Percentiles rank a stretch among this genome's conserved stretches.
These are phyloP conservation scores for Phytophthora tubulina DNA, from an alignment of 352 stramenopile species.

Conservation along the genomic window DNA sequence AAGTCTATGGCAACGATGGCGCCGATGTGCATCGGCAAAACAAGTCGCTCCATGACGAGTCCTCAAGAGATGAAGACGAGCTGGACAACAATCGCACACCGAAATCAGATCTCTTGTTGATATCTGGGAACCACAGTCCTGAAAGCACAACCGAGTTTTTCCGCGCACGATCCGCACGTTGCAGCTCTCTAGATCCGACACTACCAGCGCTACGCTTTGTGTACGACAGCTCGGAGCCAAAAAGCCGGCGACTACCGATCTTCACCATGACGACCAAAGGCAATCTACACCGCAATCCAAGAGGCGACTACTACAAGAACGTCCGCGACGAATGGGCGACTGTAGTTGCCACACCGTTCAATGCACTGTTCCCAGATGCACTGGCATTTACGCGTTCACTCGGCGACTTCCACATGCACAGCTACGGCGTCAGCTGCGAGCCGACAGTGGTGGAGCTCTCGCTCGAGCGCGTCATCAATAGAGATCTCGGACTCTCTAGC, in stretches of 20 bases:
- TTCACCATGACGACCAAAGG: constrained; percentile 49
- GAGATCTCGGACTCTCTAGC: constrained; percentile 16
- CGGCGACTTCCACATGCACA: constrained; percentile 91
- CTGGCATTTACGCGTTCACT: constrained; percentile 91
- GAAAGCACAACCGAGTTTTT: constrained; percentile 83
- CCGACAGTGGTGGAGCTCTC: constrained; percentile 68
- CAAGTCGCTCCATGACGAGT: constrained; percentile 27
- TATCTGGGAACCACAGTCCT: constrained; percentile 87
- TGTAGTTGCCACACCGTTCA: constrained; percentile 76
- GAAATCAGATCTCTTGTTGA: constrained; percentile 48
- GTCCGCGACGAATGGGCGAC: constrained; percentile 93
- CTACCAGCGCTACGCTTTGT: constrained; percentile 85
- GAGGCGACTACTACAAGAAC: constrained; percentile 91
- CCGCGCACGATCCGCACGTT: constrained; percentile 54
- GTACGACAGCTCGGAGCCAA: constrained; percentile 71
- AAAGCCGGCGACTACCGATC: constrained; percentile 46
- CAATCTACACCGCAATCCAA: constrained; percentile 46
- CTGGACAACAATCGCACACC: constrained; percentile 22
- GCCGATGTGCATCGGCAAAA: constrained; percentile 16
- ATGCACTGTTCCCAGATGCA: constrained; percentile 77
- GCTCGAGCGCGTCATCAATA: constrained; percentile 46
- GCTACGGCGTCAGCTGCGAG: constrained; percentile 78
- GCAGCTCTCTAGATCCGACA: constrained; percentile 31
- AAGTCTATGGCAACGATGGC: constrained; percentile 28
- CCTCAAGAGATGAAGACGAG: constrained; percentile 29